Evolutionary conservation across 805 yeast species (phyloP).

Genomic region (Candida ulmi): DNA sequence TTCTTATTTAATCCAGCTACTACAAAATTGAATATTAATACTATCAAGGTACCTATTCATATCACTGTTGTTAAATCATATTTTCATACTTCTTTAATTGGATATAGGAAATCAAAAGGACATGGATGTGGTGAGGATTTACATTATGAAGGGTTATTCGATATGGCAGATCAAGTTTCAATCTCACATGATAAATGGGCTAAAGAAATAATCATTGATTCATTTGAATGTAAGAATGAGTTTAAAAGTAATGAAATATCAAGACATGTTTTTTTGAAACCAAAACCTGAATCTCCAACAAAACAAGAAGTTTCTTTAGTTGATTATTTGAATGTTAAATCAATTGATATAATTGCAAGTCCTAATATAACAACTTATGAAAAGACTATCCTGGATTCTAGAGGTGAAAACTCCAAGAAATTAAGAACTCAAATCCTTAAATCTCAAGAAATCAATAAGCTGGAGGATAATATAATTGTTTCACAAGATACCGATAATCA

Average conservation of each 20-base stretch:
- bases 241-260: background rate
- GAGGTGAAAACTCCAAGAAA: too few relatives aligned
- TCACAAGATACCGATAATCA: too few relatives aligned
- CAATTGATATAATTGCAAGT: background rate
- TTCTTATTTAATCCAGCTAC: background rate
- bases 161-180: background rate
- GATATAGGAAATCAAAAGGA: background rate
- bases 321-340: background rate
- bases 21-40: too few relatives aligned
- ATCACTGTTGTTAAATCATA: background rate
- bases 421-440: too few relatives aligned
- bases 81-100: background rate
- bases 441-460: too few relatives aligned
- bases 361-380: background rate
- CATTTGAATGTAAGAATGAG: background rate
- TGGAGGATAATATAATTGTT: too few relatives aligned
- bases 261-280: background rate
- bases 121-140: background rate
- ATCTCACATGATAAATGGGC: background rate
- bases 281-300: background rate
- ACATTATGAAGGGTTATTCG: background rate
- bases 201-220: background rate
- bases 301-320: too few relatives aligned
- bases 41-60: background rate
- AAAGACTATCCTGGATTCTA: too few relatives aligned